Conservation (phyloP, 306 rosid species). For the Gleditsia sinensis region DNA sequence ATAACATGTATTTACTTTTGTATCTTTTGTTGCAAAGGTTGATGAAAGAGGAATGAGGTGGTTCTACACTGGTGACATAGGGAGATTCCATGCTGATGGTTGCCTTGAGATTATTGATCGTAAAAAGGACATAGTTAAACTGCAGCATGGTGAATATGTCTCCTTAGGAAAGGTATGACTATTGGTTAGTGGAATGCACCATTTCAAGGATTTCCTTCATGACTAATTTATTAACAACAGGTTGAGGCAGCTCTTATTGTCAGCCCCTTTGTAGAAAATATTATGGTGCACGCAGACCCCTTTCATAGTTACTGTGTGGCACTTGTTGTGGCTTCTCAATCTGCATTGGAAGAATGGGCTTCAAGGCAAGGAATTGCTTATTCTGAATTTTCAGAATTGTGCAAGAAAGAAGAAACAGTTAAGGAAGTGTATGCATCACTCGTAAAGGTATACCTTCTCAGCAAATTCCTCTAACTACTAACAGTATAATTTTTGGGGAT, state of each 20-base stretch:
- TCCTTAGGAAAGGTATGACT: slow-evolving; percentile 87
- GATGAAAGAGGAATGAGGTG: slow-evolving; percentile 90
- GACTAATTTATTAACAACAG: slow-evolving; percentile 55
- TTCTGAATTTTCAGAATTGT: slow-evolving; percentile 64
- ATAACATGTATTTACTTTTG: not conserved
- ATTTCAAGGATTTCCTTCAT: slow-evolving; percentile 15
- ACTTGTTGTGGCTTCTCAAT: slow-evolving; percentile 77
- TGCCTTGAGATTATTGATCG: slow-evolving; percentile 96
- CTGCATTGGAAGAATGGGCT: slow-evolving; percentile 77
- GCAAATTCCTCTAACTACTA: slow-evolving; percentile 10
- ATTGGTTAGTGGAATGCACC: slow-evolving; percentile 24
- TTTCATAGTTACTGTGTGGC: slow-evolving; percentile 87
- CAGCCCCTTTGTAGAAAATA: slow-evolving; percentile 77
- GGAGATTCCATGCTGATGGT: slow-evolving; percentile 84
- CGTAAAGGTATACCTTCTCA: slow-evolving; percentile 55
- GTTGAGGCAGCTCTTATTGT: slow-evolving; percentile 83
- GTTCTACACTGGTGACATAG: slow-evolving; percentile 95
- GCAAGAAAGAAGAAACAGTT: slow-evolving; percentile 66
- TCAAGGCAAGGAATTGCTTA: slow-evolving; percentile 65
- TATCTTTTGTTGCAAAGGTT: slow-evolving; percentile 52
- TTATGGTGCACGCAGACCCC: slow-evolving; percentile 92
- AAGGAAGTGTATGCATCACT: slow-evolving; percentile 75
- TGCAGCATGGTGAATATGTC: slow-evolving; percentile 97
- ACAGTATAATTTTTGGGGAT: slow-evolving; percentile 1
- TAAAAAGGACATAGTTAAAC: slow-evolving; percentile 95